Evolutionary conservation across 2,329 filamentous ascomycete genomes (phyloP).

Genomic region (Furcasterigmium sp.): DNA sequence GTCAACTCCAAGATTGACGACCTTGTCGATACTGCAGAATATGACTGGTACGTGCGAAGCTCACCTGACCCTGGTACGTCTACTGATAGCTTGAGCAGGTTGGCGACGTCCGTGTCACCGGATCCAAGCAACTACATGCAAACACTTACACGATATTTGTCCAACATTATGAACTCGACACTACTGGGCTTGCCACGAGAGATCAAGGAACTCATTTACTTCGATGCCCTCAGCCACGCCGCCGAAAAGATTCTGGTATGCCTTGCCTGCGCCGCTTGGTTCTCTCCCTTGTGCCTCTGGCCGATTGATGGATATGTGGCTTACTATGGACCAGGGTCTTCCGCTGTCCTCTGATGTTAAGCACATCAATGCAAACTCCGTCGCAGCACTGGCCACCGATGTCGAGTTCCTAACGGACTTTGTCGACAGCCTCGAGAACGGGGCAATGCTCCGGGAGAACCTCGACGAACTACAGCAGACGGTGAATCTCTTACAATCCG

Average conservation of each 20-base stretch:
- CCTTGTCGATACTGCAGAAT: constrained; percentile 92
- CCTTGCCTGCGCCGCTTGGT: constrained; percentile 4
- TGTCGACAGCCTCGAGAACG: constrained; percentile 78
- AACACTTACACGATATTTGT: constrained; percentile 85
- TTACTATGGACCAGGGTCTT: constrained; percentile 47
- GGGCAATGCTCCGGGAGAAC: constrained; percentile 79
- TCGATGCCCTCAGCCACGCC: constrained; percentile 89
- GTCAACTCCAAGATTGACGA: constrained; percentile 99
- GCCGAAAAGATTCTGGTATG: constrained; percentile 75
- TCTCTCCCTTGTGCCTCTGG: too few species aligned
- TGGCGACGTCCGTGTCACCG: constrained; percentile 49
- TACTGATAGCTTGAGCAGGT: constrained; percentile 28
- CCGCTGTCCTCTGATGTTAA: constrained; percentile 75
- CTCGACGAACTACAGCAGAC: constrained; percentile 93
- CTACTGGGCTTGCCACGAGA: constrained; percentile 87
- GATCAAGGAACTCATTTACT: constrained; percentile 97
- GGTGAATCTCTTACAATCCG: constrained; percentile 76
- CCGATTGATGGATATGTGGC: neutral
- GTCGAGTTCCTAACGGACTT: constrained; percentile 81
- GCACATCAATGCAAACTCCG: constrained; percentile 82
- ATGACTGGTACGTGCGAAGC: constrained; percentile 66
- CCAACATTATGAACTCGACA: constrained; percentile 95
- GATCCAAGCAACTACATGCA: constrained; percentile 94
- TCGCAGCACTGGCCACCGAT: constrained; percentile 75
- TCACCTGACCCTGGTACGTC: neutral